Evolutionary conservation across 2,329 filamentous ascomycete species (phyloP), one percentile per base, ranked within the genome.

Genomic region (Fusarium hainanense): DNA sequence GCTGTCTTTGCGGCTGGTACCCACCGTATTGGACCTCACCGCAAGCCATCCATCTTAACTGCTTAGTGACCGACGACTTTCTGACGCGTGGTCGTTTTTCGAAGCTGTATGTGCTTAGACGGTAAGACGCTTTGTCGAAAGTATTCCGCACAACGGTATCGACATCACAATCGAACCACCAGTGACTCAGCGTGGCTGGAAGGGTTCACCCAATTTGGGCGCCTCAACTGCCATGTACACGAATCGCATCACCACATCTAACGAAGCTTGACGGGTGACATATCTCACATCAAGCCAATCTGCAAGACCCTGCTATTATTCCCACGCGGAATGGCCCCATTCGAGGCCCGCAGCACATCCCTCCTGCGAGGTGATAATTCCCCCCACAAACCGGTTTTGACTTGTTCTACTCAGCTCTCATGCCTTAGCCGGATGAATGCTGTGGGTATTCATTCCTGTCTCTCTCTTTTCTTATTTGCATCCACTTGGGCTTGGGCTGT

Each of bases 361-460:
- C 47, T 71, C 47, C 64, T 66, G 59, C 56, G 52, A 71, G 54
- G 68, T 70, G 68, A 66, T 48, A 62, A 43, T 34, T 43, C 42
- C 9, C 55, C 59, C 54, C 55, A 55, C 60, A 71, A 71, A 71
- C 68, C 68, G 65, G 68, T 71, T 71, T 71, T 69, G 34, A 12
- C 43, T 58, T 54, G 49, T 55, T 64, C 47, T 43, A 54, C 46
- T 52, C 60, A 54, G 42, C 37, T 58, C 40, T 28, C 30, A 49
- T n/a, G 18, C 49, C 48, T 50, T 70, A 43, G 56, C 62, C 48
- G 41, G 23, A 44, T 25, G 34, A 62, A 63, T 63, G 44, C 21
- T 43, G 66, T 58, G 66, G 52, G 47, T 62, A 56, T 61, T 49
- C 25, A 13, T 51, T 32, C 23, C 18, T 23, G 14, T 47, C 16